phyloP scores from a whole-genome alignment of 306 rosid species.

The Cicer cuneatum region DNA sequence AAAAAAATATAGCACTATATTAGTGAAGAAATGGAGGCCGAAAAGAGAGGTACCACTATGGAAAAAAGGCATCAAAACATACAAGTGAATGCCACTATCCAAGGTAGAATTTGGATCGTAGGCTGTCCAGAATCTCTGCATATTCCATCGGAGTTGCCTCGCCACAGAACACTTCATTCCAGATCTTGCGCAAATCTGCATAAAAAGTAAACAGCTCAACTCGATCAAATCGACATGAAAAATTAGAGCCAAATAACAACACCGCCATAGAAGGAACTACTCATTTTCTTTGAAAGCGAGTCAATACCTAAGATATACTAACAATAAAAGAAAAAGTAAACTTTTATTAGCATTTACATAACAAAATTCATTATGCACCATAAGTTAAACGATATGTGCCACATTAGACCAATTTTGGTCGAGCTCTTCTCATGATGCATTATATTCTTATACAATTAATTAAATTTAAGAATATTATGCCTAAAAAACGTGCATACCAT shows the following conservation, averaged over 20 bases:
- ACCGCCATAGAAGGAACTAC: not conserved
- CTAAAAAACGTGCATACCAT: slow-evolving; percentile 60
- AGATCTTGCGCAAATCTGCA: slow-evolving; percentile 73
- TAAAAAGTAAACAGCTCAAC: slow-evolving; percentile 29
- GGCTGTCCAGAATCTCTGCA: slow-evolving; percentile 69
- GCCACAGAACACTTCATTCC: slow-evolving; percentile 78
- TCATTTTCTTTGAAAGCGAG: no score
- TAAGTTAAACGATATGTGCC: not conserved
- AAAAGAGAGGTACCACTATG: no score
- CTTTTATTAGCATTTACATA: no score
- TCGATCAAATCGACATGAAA: slow-evolving; percentile 24
- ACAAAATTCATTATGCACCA: no score
- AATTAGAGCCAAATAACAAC: no score
- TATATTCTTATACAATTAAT: not conserved
- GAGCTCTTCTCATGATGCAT: not conserved
- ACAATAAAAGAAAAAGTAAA: no score
- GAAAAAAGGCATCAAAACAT: no score
- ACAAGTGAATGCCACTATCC: slow-evolving; percentile 45
- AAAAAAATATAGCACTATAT: no score
- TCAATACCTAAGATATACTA: no score
- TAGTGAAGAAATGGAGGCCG: no score
- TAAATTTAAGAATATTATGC: not conserved
- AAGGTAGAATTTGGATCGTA: slow-evolving; percentile 67
- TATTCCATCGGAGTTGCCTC: slow-evolving; percentile 76
- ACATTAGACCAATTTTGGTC: not conserved